Conservation (phyloP, 1,284 basidiomycete species). For the Boletellus deceptivus region DNA sequence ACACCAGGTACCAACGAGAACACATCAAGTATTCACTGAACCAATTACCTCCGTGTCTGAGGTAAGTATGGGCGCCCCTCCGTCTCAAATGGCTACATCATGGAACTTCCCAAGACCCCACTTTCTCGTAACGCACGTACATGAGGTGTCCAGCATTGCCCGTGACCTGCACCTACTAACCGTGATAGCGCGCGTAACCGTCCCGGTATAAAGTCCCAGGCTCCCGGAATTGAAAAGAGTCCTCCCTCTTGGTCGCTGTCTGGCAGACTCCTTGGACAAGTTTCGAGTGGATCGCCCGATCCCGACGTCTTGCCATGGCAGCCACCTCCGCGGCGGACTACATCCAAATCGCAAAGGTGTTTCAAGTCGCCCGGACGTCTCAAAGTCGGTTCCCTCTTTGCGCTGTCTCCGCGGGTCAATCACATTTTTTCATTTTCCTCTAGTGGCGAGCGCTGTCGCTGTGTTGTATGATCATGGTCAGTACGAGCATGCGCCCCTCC, state of each 20-base stretch:
- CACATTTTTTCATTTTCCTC: not conserved
- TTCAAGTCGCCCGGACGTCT: not conserved
- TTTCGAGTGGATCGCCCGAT: not conserved
- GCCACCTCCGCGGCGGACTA: not conserved
- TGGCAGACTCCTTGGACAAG: not conserved
- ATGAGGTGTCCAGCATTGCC: not conserved
- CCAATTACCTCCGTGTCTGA: not conserved
- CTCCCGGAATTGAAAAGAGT: not conserved
- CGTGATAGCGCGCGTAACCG: not conserved
- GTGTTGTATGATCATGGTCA: slow-evolving; percentile 7
- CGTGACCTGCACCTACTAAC: not conserved
- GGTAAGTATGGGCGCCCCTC: not conserved
- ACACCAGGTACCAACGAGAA: not conserved
- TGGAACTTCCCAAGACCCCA: not conserved
- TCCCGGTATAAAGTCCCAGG: not conserved
- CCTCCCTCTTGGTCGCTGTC: not conserved
- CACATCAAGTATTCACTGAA: not conserved
- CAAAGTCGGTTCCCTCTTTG: not conserved
- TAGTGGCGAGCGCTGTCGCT: not conserved
- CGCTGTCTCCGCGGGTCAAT: not conserved
- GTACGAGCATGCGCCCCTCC: not conserved
- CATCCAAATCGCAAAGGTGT: not conserved
- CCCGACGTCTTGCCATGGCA: slow-evolving; percentile 1
- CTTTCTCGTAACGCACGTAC: not conserved
- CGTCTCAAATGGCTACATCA: not conserved